Evolutionary conservation across 179 eudicot species (phyloP).

Genomic region (Patellifolia procumbens): DNA sequence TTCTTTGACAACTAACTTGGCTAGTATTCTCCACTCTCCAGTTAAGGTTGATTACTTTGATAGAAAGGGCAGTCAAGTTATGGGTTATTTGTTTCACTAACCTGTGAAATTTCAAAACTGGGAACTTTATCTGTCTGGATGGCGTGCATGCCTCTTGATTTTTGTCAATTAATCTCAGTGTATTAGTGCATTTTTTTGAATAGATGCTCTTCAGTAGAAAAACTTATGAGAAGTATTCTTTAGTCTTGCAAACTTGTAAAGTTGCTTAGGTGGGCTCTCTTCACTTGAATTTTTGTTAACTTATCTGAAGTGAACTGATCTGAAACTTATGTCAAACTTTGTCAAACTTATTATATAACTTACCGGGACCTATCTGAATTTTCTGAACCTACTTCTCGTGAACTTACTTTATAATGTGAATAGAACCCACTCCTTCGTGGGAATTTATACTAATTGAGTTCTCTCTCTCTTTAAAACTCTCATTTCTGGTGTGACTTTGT

Average conservation of each 20-base stretch:
- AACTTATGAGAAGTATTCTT: neutral
- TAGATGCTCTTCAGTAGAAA: neutral
- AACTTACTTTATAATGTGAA: no score
- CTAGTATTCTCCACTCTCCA: neutral
- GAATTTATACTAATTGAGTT: neutral
- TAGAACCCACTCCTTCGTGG: no score
- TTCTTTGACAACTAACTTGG: neutral
- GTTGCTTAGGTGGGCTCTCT: no score
- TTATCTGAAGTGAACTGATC: no score
- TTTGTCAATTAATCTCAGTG: neutral
- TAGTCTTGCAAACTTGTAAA: neutral
- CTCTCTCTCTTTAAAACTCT: neutral
- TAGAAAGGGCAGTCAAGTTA: neutral
- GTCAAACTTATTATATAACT: no score
- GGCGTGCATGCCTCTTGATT: neutral
- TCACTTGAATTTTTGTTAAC: no score
- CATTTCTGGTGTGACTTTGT: neutral
- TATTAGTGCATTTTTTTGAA: neutral
- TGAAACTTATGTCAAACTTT: no score
- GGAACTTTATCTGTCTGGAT: neutral
- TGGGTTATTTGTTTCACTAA: neutral
- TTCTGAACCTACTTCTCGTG: no score
- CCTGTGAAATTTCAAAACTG: neutral
- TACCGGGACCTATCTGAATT: no score
- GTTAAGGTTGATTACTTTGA: neutral